Percentiles rank a stretch among this genome's conserved stretches.
These are phyloP conservation scores for Luvunga scandens DNA, from an alignment of 345 rosid genomes.

Conservation along the genomic window DNA sequence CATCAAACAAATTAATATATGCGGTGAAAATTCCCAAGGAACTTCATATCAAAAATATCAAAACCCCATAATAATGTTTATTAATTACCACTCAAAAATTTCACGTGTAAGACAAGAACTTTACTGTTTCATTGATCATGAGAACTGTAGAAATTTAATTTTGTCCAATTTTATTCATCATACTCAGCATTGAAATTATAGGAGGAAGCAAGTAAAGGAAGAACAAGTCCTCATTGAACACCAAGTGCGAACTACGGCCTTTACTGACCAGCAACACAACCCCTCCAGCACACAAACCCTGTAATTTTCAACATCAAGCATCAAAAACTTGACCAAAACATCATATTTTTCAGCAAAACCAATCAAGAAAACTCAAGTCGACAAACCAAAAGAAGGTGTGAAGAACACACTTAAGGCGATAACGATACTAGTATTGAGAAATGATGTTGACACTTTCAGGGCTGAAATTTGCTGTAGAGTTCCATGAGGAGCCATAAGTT, in stretches of 20 bases:
- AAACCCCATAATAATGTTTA: background rate
- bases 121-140: background rate
- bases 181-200: constrained; percentile 79
- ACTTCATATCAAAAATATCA: background rate
- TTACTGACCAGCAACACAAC: constrained; percentile 47
- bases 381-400: constrained; percentile 49
- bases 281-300: constrained; percentile 63
- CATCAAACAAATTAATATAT: background rate
- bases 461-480: constrained; percentile 15
- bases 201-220: constrained; percentile 77
- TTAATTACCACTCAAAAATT: background rate
- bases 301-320: constrained; percentile 1
- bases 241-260: constrained; percentile 32
- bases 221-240: constrained; percentile 66
- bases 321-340: background rate
- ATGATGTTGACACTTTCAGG: constrained; percentile 25
- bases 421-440: constrained; percentile 33
- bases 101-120: background rate
- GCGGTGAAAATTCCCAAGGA: background rate
- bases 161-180: background rate
- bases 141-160: background rate
- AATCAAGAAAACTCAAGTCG: constrained; percentile 4
- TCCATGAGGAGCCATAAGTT: constrained; percentile 36
- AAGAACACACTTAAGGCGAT: constrained; percentile 57
- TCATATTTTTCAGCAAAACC: background rate